Percentiles rank a stretch among this genome's conserved stretches.
These are phyloP conservation scores for Fraxinus xanthoxyloides DNA, from an alignment of 305 asterid genomes.

Conservation along the genomic window DNA sequence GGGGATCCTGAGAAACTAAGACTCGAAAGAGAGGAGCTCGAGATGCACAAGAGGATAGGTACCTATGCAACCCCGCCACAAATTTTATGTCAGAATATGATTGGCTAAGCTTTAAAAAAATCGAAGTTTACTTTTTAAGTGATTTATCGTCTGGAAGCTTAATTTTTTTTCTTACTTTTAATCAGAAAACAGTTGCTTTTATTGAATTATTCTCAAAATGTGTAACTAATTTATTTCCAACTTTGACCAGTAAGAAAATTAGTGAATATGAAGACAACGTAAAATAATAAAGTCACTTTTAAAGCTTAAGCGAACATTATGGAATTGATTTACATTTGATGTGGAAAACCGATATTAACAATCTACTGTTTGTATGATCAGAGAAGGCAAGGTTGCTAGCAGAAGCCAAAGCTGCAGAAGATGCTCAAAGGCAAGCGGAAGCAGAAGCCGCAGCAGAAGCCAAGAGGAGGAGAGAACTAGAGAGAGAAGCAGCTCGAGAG, in stretches of 20 bases:
- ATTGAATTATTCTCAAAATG: neutral
- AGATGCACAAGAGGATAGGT: conserved; percentile 82
- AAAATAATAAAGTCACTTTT: neutral
- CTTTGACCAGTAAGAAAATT: neutral
- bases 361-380: conserved; percentile 28
- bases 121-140: neutral
- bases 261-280: neutral
- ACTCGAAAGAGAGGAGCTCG: conserved; percentile 86
- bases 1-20: conserved; percentile 75
- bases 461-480: conserved; percentile 69
- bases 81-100: neutral
- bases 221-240: neutral
- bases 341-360: neutral
- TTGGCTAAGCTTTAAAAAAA: neutral
- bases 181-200: neutral
- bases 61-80: neutral
- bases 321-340: neutral
- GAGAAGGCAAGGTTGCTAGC: conserved; percentile 92
- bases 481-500: conserved; percentile 92
- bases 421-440: conserved; percentile 77
- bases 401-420: conserved; percentile 97
- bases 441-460: conserved; percentile 82
- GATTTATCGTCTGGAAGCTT: neutral
- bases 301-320: neutral
- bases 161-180: neutral